These are phyloP conservation scores for Fraxinus xanthoxyloides DNA, from an alignment of 305 asterid genomes.

Conservation along the genomic window DNA sequence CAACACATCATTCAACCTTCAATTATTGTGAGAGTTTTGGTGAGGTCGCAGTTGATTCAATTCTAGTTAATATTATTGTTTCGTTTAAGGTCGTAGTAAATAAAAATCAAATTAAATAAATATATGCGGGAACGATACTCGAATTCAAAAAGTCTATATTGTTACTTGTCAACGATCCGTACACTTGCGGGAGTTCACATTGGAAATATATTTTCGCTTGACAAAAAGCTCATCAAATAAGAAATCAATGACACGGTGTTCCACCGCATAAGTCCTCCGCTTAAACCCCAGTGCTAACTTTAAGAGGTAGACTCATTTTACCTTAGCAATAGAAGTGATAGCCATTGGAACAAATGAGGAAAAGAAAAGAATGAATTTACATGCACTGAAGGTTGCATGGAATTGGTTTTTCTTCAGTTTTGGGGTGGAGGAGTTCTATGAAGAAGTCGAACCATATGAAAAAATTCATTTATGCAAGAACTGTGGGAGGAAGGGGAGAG, in stretches of 20 bases:
- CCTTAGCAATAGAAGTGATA: neutral
- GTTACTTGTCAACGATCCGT: no score
- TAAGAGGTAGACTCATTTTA: neutral
- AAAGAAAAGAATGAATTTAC: neutral
- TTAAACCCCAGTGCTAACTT: neutral
- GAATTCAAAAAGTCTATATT: no score
- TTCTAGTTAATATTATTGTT: no score
- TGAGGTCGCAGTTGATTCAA: no score
- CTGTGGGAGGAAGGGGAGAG: neutral
- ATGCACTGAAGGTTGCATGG: neutral
- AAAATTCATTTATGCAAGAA: neutral
- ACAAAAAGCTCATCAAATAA: neutral
- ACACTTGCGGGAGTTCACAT: no score
- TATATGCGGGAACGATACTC: no score
- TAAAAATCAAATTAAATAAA: no score
- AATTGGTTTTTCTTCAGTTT: neutral
- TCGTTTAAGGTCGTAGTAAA: no score
- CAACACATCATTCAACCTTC: no score
- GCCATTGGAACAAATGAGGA: no score
- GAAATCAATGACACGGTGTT: neutral
- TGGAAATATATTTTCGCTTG: no score
- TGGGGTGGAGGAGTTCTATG: neutral
- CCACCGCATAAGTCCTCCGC: neutral
- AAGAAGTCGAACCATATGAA: neutral
- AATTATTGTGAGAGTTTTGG: no score